phyloP scores from a whole-genome alignment of 2,329 filamentous ascomycete species.

The Ceratocystis harringtonii region DNA sequence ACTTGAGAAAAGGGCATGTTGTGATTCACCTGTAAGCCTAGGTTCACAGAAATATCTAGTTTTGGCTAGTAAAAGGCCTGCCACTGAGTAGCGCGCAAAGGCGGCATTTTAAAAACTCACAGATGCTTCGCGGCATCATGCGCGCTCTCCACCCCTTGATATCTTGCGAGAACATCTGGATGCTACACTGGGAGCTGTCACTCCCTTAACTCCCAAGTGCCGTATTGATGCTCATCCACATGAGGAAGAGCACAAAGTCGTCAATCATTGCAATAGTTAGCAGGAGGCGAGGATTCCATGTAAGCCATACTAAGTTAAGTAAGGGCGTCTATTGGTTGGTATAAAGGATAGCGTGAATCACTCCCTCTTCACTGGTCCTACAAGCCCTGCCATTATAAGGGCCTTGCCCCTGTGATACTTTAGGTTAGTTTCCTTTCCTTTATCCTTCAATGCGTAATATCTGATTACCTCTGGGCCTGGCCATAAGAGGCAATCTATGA shows the following conservation, averaged over 20 bases:
- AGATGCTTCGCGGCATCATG: slow-evolving; percentile 47
- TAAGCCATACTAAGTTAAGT: slow-evolving; percentile 46
- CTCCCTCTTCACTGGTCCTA: too few species aligned
- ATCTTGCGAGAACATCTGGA: slow-evolving; percentile 38
- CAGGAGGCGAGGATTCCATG: slow-evolving; percentile 44
- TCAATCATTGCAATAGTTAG: slow-evolving; percentile 49
- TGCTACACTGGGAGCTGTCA: slow-evolving; percentile 44
- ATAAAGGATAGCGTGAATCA: too few species aligned
- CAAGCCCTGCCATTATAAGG: too few species aligned
- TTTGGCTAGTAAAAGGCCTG: too few species aligned
- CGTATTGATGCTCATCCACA: slow-evolving; percentile 50
- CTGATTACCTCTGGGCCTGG: too few species aligned
- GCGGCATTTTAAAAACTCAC: slow-evolving; percentile 28
- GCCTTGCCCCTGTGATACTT: too few species aligned
- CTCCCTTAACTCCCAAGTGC: slow-evolving; percentile 47
- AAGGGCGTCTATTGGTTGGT: too few species aligned
- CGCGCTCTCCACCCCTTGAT: slow-evolving; percentile 35
- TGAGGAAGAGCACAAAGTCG: slow-evolving; percentile 48
- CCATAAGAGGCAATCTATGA: too few species aligned
- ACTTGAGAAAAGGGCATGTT: slow-evolving; percentile 51
- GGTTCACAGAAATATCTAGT: too few species aligned
- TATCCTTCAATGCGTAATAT: too few species aligned
- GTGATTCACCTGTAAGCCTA: slow-evolving; percentile 36
- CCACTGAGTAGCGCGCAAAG: too few species aligned
- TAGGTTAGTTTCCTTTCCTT: too few species aligned